Percentiles rank a stretch among this genome's conserved stretches.
These are phyloP conservation scores for Dalechampia spathulata DNA, from an alignment of 441 rosid genomes.

Conservation along the genomic window DNA sequence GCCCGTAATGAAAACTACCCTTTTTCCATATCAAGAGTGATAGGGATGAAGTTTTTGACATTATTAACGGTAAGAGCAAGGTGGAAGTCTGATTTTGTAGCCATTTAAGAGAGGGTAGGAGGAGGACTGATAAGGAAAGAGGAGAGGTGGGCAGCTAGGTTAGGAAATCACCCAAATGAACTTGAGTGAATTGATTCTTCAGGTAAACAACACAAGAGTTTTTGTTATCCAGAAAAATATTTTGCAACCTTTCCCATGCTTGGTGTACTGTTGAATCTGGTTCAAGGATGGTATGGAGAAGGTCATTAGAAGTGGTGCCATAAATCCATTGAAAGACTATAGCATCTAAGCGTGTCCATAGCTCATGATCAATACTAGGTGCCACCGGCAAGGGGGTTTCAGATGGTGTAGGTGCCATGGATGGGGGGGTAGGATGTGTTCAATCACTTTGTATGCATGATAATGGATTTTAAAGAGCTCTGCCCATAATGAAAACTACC, in stretches of 20 bases:
- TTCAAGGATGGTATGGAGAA: neutral
- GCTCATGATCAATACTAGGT: neutral
- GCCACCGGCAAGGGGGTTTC: neutral
- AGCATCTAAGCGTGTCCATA: neutral
- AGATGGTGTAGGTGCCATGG: neutral
- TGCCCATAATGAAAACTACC: neutral
- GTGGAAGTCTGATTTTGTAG: neutral
- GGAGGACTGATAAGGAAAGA: too few species aligned
- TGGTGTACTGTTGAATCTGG: neutral
- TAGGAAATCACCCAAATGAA: neutral
- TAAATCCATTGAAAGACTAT: neutral
- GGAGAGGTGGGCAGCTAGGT: too few species aligned
- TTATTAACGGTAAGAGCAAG: neutral
- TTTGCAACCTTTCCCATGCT: neutral
- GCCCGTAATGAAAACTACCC: neutral
- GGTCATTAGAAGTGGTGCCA: neutral
- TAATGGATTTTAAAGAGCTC: neutral
- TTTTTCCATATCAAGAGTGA: neutral
- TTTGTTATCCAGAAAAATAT: neutral
- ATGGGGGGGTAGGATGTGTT: neutral
- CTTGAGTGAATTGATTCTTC: neutral
- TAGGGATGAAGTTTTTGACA: neutral
- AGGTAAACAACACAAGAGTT: neutral
- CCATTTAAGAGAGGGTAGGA: too few species aligned
- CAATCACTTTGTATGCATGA: neutral